A percentile compares a stretch with the other conserved stretches of the same genome.
These are phyloP conservation scores for Candida maesae DNA, from an alignment of 805 yeast genomes.

Conservation along the genomic window DNA sequence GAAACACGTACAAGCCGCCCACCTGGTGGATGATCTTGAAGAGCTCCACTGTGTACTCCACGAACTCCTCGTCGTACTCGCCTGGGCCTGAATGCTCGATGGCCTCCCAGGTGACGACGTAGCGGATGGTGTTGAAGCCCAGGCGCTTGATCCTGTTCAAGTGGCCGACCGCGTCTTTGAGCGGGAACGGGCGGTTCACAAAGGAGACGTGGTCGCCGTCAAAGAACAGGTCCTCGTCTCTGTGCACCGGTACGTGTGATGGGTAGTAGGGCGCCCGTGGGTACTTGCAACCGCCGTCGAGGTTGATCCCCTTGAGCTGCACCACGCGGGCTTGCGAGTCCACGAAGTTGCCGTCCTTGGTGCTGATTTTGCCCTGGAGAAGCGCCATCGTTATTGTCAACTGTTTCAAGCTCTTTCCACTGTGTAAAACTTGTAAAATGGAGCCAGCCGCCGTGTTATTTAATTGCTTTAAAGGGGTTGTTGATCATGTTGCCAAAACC, in stretches of 20 bases:
- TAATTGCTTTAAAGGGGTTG: too few relatives aligned
- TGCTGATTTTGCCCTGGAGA: constrained; percentile 4
- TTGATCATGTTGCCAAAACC: too few relatives aligned
- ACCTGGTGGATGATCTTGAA: constrained; percentile 51
- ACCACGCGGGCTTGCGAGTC: constrained; percentile 56
- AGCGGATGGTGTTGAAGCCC: constrained; percentile 80
- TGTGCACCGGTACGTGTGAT: constrained; percentile 31
- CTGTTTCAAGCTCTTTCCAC: too few relatives aligned
- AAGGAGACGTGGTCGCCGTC: constrained; percentile 77
- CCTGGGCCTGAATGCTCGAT: constrained; percentile 88
- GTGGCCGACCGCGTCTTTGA: constrained; percentile 69
- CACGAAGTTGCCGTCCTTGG: constrained; percentile 50
- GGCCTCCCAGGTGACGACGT: constrained; percentile 87
- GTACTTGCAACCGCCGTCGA: constrained; percentile 70
- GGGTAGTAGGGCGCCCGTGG: constrained; percentile 56
- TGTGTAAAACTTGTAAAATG: too few relatives aligned
- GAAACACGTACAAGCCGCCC: constrained; percentile 74
- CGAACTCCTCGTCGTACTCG: constrained; percentile 68
- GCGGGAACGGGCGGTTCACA: constrained; percentile 76
- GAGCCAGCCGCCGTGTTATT: too few relatives aligned
- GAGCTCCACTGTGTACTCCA: constrained; percentile 63
- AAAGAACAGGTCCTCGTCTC: constrained; percentile 45
- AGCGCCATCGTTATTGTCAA: constrained; percentile 1
- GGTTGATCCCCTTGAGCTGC: constrained; percentile 72
- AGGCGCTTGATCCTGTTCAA: constrained; percentile 65